Evolutionary conservation across 768 basidiomycete species (phyloP).

Genomic region (Tylopilus felleus): DNA sequence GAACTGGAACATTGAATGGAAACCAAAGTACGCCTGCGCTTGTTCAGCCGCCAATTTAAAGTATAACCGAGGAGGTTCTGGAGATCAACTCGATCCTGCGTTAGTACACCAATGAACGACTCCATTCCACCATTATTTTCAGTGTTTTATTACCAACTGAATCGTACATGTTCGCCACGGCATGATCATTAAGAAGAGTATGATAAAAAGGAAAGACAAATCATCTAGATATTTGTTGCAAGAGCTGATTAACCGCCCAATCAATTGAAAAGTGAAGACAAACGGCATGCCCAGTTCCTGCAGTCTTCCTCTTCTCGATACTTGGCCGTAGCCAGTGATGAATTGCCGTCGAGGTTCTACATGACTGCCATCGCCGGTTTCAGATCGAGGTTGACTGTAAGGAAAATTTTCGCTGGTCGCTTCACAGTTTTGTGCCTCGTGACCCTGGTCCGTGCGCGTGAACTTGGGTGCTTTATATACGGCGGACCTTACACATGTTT

Average conservation of each 20-base stretch:
- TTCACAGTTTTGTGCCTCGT: constrained; percentile 26
- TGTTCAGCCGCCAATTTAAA: background rate
- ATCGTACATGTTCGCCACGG: background rate
- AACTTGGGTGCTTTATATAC: constrained; percentile 14
- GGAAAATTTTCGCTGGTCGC: constrained; percentile 17
- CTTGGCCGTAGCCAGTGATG: constrained; percentile 16
- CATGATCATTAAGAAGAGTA: background rate
- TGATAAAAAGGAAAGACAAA: background rate
- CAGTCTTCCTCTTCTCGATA: constrained; percentile 47
- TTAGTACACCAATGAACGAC: background rate
- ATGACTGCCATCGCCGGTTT: constrained; percentile 29
- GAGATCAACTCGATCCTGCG: constrained; percentile 4
- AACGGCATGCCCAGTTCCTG: constrained; percentile 74
- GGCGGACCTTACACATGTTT: background rate
- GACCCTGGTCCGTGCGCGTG: constrained; percentile 53
- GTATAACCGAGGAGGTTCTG: background rate
- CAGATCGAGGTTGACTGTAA: constrained; percentile 43
- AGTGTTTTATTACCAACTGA: background rate
- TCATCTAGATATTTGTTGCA: constrained; percentile 38
- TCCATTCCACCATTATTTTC: background rate
- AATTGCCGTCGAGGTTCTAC: constrained; percentile 24
- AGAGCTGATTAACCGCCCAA: constrained; percentile 69
- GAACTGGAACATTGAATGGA: background rate
- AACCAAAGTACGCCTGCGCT: background rate
- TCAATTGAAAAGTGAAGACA: constrained; percentile 41